Evolutionary conservation across 1,284 basidiomycete species (phyloP).

Genomic region (Gomphus sp.): DNA sequence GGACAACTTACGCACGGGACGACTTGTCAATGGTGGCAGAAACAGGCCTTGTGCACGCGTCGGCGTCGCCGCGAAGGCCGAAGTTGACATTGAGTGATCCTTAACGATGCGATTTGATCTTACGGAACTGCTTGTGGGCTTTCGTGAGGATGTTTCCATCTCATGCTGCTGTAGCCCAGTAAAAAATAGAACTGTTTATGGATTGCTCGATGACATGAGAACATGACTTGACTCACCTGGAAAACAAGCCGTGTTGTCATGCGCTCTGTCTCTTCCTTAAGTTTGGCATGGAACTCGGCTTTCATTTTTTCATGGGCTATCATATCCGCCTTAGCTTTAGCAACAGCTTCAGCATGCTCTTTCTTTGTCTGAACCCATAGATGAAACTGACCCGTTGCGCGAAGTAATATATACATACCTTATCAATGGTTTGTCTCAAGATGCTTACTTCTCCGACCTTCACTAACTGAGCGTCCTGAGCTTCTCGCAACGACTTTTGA

Average conservation of each 20-base stretch:
- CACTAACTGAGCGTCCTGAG: slow-evolving; percentile 34
- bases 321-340: slow-evolving; percentile 47
- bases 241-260: slow-evolving; percentile 61
- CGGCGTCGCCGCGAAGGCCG: slow-evolving; percentile 23
- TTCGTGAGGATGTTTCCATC: slow-evolving; percentile 49
- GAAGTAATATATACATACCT: slow-evolving; percentile 27
- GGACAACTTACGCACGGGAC: neutral
- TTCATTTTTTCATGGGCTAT: slow-evolving; percentile 51
- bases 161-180: slow-evolving; percentile 55
- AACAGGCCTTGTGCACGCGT: slow-evolving; percentile 25
- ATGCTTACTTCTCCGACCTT: slow-evolving; percentile 59
- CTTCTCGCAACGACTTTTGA: slow-evolving; percentile 35
- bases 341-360: slow-evolving; percentile 48
- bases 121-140: slow-evolving; percentile 31
- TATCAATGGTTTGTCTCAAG: slow-evolving; percentile 46
- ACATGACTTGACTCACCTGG: slow-evolving; percentile 35
- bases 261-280: slow-evolving; percentile 60
- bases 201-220: neutral
- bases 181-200: slow-evolving; percentile 1
- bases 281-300: slow-evolving; percentile 42
- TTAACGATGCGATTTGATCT: slow-evolving; percentile 30
- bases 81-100: slow-evolving; percentile 16
- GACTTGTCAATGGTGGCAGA: slow-evolving; percentile 16
- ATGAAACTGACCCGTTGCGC: neutral
- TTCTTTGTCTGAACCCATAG: slow-evolving; percentile 36